phyloP scores from a whole-genome alignment of 1,284 basidiomycete genomes.

The Rhodotorula sp. region DNA sequence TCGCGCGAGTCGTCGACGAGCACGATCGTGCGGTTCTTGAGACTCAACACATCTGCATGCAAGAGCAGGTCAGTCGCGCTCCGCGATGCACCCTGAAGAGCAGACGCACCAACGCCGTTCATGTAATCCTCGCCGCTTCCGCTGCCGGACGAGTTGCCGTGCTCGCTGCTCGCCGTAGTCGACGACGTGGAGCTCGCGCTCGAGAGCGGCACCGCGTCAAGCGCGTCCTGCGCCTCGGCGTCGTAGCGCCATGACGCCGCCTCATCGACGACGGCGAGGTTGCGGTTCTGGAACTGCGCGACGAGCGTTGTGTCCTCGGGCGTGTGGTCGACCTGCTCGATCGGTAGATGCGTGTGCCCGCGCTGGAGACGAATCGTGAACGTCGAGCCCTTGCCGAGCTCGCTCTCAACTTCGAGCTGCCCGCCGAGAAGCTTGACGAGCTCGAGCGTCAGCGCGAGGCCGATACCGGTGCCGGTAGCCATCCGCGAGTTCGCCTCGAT shows the following conservation, averaged over 20 bases:
- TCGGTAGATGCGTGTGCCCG: slow-evolving; percentile 43
- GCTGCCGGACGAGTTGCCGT: slow-evolving; percentile 20
- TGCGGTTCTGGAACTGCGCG: slow-evolving; percentile 20
- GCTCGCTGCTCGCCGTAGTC: background rate
- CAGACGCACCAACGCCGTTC: background rate
- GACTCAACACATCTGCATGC: slow-evolving; percentile 6
- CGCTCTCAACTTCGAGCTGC: slow-evolving; percentile 50
- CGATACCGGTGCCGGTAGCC: slow-evolving; percentile 54
- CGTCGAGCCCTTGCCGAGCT: slow-evolving; percentile 37
- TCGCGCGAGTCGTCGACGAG: slow-evolving; percentile 38
- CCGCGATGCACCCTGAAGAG: background rate
- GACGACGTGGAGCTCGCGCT: background rate
- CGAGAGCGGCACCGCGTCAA: background rate
- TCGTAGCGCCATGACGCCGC: slow-evolving; percentile 33
- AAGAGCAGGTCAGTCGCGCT: background rate
- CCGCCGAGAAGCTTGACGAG: slow-evolving; percentile 55
- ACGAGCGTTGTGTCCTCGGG: slow-evolving; percentile 17
- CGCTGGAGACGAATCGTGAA: slow-evolving; percentile 41
- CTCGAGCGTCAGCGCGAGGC: slow-evolving; percentile 49
- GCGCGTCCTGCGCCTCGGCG: background rate
- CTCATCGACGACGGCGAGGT: slow-evolving; percentile 38
- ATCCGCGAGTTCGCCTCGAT: slow-evolving; percentile 49
- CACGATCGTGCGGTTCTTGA: slow-evolving; percentile 32
- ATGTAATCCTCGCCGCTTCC: slow-evolving; percentile 25
- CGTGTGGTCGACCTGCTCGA: slow-evolving; percentile 33